Evolutionary conservation across 176 grass and related monocot species (phyloP).

Genomic region (Eleusine coracana): DNA sequence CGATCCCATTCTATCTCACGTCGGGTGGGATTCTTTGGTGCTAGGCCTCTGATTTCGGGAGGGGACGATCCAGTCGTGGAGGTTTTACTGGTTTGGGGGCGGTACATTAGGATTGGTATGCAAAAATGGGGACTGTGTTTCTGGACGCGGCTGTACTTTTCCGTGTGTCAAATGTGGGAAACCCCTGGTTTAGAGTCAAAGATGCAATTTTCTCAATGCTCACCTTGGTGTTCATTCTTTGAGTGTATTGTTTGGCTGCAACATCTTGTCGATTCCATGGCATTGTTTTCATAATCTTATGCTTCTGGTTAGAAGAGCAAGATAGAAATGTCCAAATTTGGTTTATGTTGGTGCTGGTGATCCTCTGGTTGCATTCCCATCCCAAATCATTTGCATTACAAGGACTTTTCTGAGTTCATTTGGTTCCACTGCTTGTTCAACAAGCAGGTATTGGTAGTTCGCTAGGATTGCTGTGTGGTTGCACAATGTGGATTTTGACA

Average conservation of each 20-base stretch:
- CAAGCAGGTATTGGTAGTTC: not conserved
- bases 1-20: not conserved
- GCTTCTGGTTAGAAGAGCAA: not conserved
- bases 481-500: not conserved
- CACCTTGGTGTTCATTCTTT: not conserved
- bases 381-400: not conserved
- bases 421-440: constrained; percentile 18
- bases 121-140: not conserved
- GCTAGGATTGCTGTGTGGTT: not conserved
- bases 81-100: not conserved
- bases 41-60: not conserved
- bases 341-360: not conserved
- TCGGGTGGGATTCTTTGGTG: not conserved
- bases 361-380: not conserved
- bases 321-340: not conserved
- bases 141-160: not conserved
- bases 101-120: not conserved
- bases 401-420: not conserved
- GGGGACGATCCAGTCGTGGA: not conserved
- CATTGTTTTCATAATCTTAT: not conserved
- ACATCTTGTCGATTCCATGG: not conserved
- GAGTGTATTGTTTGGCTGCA: not conserved
- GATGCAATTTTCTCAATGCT: not conserved
- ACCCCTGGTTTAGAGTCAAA: no score
- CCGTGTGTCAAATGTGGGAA: not conserved